These are phyloP conservation scores for Pisolithus tinctorius DNA, from an alignment of 768 basidiomycete genomes.

Conservation along the genomic window DNA sequence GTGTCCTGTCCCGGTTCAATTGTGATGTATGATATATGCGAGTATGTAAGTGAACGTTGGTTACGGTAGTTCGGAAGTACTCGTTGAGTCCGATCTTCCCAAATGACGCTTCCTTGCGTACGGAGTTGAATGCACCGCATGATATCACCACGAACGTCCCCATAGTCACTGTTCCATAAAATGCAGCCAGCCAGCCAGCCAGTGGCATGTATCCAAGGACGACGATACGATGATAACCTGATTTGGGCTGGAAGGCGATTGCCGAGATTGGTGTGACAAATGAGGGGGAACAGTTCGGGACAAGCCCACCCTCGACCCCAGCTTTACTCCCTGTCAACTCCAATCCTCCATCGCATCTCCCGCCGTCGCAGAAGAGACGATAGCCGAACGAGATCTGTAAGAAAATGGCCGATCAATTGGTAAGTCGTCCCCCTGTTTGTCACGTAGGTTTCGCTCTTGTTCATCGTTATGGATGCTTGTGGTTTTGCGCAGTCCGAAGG, in stretches of 20 bases:
- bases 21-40: not conserved
- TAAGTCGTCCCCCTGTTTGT: conserved; percentile 24
- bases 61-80: not conserved
- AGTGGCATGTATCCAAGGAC: no score
- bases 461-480: conserved; percentile 9
- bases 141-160: no score
- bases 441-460: conserved; percentile 6
- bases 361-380: not conserved
- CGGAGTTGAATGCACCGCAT: not conserved
- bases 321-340: conserved; percentile 7
- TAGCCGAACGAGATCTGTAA: not conserved
- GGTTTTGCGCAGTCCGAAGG: conserved; percentile 46
- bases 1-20: not conserved
- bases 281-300: not conserved
- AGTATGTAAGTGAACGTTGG: not conserved
- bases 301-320: conserved; percentile 3
- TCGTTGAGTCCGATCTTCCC: not conserved
- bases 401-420: conserved; percentile 54
- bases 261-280: conserved; percentile 21
- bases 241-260: conserved; percentile 24
- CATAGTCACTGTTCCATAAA: no score
- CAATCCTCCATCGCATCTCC: conserved; percentile 3
- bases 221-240: conserved; percentile 10
- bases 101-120: not conserved
- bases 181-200: no score